Evolutionary conservation across 495 filamentous ascomycete genomes (phyloP).

Genomic region (Podospora appendiculata): DNA sequence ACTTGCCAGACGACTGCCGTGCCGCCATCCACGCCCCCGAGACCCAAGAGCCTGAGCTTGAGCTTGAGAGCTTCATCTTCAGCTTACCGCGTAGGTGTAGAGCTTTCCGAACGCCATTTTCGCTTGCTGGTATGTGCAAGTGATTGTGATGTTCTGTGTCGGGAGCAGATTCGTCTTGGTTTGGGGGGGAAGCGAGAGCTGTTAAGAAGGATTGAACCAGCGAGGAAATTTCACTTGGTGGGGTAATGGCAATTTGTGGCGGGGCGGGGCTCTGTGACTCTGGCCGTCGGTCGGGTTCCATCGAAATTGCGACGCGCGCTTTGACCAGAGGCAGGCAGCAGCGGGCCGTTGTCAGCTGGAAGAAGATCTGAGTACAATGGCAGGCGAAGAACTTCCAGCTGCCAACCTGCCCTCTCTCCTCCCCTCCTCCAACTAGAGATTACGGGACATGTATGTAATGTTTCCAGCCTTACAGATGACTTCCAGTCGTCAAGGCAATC

Average conservation of each 20-base stretch:
- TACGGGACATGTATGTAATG: no score
- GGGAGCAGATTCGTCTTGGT: conserved; percentile 2
- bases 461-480: no score
- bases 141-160: conserved; percentile 6
- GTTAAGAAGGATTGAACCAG: background rate
- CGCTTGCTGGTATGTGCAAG: conserved; percentile 16
- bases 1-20: background rate
- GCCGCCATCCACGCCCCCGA: background rate
- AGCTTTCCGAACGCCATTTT: conserved; percentile 96
- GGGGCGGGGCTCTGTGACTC: conserved; percentile 2
- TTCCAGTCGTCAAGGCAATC: no score
- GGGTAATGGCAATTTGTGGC: conserved; percentile 17
- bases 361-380: no score
- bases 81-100: conserved; percentile 74
- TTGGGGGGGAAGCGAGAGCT: conserved; percentile 8
- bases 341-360: no score
- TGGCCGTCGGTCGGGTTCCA: no score
- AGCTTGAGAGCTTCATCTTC: conserved; percentile 3
- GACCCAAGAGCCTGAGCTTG: background rate
- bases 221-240: conserved; percentile 10
- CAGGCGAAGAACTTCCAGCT: no score
- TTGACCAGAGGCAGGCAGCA: no score
- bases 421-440: no score
- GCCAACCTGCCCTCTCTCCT: no score
- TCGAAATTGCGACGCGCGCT: no score